These are phyloP conservation scores for Colletotrichum sp. DNA, from an alignment of 2,329 filamentous ascomycete species.

Conservation along the genomic window DNA sequence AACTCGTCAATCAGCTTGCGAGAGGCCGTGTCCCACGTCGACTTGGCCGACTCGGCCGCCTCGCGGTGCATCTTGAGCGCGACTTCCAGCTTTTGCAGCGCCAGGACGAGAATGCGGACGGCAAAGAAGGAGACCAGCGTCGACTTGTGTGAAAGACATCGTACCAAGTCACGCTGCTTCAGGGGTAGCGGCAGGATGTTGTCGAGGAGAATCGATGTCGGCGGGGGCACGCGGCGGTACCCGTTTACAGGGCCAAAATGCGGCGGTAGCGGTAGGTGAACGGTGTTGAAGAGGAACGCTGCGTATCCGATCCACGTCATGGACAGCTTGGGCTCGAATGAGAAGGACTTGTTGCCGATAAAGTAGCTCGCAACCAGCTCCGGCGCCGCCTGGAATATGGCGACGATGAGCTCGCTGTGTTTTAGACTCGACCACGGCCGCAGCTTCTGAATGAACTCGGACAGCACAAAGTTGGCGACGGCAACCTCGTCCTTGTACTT, in stretches of 20 bases:
- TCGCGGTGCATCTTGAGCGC: slow-evolving; percentile 67
- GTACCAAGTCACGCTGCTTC: slow-evolving; percentile 77
- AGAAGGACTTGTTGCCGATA: slow-evolving; percentile 77
- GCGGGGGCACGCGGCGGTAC: slow-evolving; percentile 74
- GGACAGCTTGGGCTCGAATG: slow-evolving; percentile 89
- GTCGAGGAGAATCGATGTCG: slow-evolving; percentile 79
- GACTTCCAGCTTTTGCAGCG: slow-evolving; percentile 77
- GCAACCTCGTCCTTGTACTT: slow-evolving; percentile 70
- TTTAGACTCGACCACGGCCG: slow-evolving; percentile 82
- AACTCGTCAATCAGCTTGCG: slow-evolving; percentile 76
- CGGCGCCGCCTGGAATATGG: slow-evolving; percentile 81
- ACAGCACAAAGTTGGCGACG: slow-evolving; percentile 80
- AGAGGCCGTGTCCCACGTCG: slow-evolving; percentile 73
- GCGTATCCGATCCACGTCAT: slow-evolving; percentile 96
- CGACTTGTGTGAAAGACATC: slow-evolving; percentile 79
- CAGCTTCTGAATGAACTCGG: slow-evolving; percentile 78
- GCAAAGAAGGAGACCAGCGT: slow-evolving; percentile 86
- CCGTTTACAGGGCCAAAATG: slow-evolving; percentile 71
- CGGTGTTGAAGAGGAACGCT: slow-evolving; percentile 82
- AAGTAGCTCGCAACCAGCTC: slow-evolving; percentile 92
- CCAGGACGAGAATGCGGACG: slow-evolving; percentile 76
- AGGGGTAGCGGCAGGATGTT: slow-evolving; percentile 85
- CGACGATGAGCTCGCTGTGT: slow-evolving; percentile 81
- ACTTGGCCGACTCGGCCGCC: slow-evolving; percentile 38
- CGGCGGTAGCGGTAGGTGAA: slow-evolving; percentile 75